Base-by-base conservation (phyloP, 75 land plant species). In the Chamaecyparis obtusa region DNA sequence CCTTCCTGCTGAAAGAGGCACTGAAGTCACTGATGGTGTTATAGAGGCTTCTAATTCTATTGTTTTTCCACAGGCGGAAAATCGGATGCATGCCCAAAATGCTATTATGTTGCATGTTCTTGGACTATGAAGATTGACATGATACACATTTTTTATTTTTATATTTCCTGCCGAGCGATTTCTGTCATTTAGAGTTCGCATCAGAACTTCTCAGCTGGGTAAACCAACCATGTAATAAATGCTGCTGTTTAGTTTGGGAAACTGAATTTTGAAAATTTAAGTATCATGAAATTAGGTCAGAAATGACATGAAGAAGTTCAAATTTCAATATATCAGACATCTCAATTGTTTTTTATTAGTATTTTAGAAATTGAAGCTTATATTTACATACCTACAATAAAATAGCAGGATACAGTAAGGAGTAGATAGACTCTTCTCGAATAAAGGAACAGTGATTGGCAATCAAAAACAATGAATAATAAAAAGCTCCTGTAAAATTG, bases 71-170 rank as follows among this genome's bases (percentile, higher is more conserved):
- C 99, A 98, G 88, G 99, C 99, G 56, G 99, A 97, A 89, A 98
- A 98, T 81, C 93, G 99, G 27, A 95, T 98, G 99, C 99, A 96
- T 91, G 99, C 99, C 10, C 99, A 98, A 86, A 98, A 98, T 89
- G 99, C 97, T 3, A 91, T 98, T 35, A 94, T 98, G 95, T 94
- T 98, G 84, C 97, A 98, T 88, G 86, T 85, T 17, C 89, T 96
- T 76, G 99, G 99, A 48, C 81, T 94, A 27, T 96, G 88, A 94
- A 57, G n/a, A 55, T 33, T 33, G 80, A 32, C 36, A 32, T 74
- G 16, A 13, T 33, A 74, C n/a, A 33, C 76, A 74, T 13, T 11
- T 74, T 9, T 39, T 1, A 39, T 39, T 39, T 33, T 33, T 74
- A 74, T 74, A 64, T 74, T 74, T 33, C 9, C 36, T 74, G 14